Evolutionary conservation across 1,139 yeast genomes (phyloP).

Genomic region (Yamadazyma sp.): DNA sequence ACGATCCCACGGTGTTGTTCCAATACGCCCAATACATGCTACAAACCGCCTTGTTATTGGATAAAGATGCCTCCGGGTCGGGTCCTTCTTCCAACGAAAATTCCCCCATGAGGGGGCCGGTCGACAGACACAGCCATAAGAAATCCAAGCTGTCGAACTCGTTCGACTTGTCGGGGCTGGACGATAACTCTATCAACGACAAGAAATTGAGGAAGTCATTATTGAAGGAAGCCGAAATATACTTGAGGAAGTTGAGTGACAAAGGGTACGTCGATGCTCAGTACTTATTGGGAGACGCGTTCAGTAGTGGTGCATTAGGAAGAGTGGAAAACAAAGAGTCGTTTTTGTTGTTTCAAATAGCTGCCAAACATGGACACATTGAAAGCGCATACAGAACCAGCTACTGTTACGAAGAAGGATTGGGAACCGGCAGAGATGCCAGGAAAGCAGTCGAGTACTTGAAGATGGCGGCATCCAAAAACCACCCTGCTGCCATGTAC

Average conservation of each 20-base stretch:
- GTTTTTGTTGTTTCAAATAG: constrained; percentile 73
- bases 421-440: constrained; percentile 89
- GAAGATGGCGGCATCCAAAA: constrained; percentile 84
- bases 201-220: constrained; percentile 45
- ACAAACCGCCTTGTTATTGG: constrained; percentile 74
- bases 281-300: constrained; percentile 84
- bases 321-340: constrained; percentile 81
- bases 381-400: constrained; percentile 93
- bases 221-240: constrained; percentile 73
- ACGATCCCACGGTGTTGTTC: constrained; percentile 82
- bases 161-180: constrained; percentile 21
- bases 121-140: constrained; percentile 12
- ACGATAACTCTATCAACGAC: constrained; percentile 26
- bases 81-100: constrained; percentile 21
- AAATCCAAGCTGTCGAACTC: constrained; percentile 22
- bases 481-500: constrained; percentile 95
- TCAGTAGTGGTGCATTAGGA: constrained; percentile 82
- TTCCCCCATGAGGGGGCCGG: constrained; percentile 25
- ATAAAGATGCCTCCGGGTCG: constrained; percentile 19
- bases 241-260: constrained; percentile 71
- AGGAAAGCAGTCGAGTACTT: constrained; percentile 81
- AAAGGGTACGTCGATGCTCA: constrained; percentile 90
- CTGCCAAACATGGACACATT: constrained; percentile 90
- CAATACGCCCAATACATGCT: constrained; percentile 91
- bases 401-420: constrained; percentile 87